phyloP scores from a whole-genome alignment of 1,284 basidiomycete genomes.

The Sanghuangporus baumii region DNA sequence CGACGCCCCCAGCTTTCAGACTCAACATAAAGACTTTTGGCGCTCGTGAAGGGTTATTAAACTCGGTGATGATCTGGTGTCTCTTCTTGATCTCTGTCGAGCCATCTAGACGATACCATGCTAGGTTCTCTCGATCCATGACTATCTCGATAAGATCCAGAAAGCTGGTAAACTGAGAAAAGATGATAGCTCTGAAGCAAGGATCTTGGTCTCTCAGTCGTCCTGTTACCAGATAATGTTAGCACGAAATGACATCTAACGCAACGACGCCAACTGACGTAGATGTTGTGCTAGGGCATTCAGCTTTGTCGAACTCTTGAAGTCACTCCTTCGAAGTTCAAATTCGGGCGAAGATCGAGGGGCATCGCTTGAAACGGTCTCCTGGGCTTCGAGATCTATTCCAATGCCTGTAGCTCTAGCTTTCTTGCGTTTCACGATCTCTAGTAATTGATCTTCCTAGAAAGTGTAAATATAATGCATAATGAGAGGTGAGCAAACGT shows the following conservation, averaged over 20 bases:
- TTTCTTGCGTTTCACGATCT: conserved; percentile 44
- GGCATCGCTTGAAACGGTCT: conserved; percentile 30
- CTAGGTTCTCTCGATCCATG: conserved; percentile 68
- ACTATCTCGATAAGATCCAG: conserved; percentile 77
- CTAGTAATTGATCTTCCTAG: conserved; percentile 54
- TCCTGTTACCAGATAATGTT: conserved; percentile 32
- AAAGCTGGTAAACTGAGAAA: conserved; percentile 84
- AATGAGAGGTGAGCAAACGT: background rate
- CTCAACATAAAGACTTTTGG: conserved; percentile 85
- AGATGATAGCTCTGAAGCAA: conserved; percentile 79
- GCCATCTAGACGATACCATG: conserved; percentile 88
- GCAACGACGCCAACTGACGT: conserved; percentile 34
- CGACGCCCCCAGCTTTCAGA: conserved; percentile 92
- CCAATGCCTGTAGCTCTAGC: conserved; percentile 2
- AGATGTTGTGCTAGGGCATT: conserved; percentile 69
- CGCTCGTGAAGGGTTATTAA: conserved; percentile 59
- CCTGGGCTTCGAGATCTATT: conserved; percentile 18
- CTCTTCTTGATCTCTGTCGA: conserved; percentile 87
- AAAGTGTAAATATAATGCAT: background rate
- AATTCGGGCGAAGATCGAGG: conserved; percentile 41
- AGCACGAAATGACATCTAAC: background rate
- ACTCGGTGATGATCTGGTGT: conserved; percentile 68
- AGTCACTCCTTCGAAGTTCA: conserved; percentile 71
- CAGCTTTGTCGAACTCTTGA: conserved; percentile 84
- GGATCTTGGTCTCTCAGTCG: conserved; percentile 67